phyloP scores from a whole-genome alignment of 2,329 filamentous ascomycete genomes.

The Beauveria rudraprayagi region DNA sequence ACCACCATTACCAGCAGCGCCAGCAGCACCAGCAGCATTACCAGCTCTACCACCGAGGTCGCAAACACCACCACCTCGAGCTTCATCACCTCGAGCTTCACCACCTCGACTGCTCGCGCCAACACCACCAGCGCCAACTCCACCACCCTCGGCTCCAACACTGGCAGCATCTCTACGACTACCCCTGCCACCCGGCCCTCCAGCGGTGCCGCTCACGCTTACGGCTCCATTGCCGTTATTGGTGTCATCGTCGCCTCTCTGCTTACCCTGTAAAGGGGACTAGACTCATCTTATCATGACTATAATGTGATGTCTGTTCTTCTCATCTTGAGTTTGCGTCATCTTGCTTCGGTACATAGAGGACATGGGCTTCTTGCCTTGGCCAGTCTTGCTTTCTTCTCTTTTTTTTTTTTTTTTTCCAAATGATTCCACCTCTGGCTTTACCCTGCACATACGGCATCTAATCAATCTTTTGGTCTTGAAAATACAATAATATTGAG shows the following conservation, averaged over 20 bases:
- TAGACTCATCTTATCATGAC: background rate
- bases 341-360: conserved; percentile 9
- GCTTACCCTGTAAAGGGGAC: conserved; percentile 34
- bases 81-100: conserved; percentile 19
- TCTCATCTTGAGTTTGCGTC: background rate
- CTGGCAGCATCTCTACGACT: conserved; percentile 20
- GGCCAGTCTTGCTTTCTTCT: background rate
- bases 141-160: background rate
- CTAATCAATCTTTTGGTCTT: background rate
- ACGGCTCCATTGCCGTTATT: conserved; percentile 30
- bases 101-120: conserved; percentile 19
- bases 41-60: conserved; percentile 11
- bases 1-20: conserved; percentile 8
- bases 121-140: conserved; percentile 10
- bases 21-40: conserved; percentile 6
- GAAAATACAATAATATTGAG: background rate
- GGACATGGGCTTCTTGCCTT: background rate
- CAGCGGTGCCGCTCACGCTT: conserved; percentile 24
- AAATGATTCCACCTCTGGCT: background rate
- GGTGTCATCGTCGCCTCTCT: conserved; percentile 33
- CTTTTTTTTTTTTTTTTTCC: background rate
- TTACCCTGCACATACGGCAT: background rate
- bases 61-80: conserved; percentile 6
- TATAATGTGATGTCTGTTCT: background rate
- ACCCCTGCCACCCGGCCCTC: conserved; percentile 12